These are phyloP conservation scores for Colletotrichum sp. DNA, from an alignment of 2,329 filamentous ascomycete genomes.

Conservation along the genomic window DNA sequence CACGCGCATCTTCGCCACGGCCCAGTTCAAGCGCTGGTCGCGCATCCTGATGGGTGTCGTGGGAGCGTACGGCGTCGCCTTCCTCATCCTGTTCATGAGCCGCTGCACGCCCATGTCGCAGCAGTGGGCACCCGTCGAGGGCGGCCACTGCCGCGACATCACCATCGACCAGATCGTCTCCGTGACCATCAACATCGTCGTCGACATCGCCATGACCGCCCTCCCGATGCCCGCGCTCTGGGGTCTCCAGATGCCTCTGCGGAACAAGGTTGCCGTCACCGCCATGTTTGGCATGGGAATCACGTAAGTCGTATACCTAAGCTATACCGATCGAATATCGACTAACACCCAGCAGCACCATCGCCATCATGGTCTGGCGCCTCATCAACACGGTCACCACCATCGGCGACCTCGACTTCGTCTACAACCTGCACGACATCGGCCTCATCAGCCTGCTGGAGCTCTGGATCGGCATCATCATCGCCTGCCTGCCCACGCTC, in stretches of 20 bases:
- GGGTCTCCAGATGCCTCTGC: constrained; percentile 43
- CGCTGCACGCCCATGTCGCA: constrained; percentile 34
- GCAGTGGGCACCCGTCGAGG: constrained; percentile 33
- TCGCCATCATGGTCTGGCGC: constrained; percentile 43
- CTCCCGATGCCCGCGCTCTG: constrained; percentile 47
- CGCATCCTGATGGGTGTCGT: constrained; percentile 28
- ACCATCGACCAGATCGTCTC: constrained; percentile 26
- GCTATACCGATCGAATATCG: neutral
- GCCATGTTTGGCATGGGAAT: constrained; percentile 36
- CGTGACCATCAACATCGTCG: constrained; percentile 27
- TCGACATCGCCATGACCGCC: constrained; percentile 40
- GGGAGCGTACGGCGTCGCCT: constrained; percentile 28
- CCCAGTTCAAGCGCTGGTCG: constrained; percentile 28
- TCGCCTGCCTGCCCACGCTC: constrained; percentile 46
- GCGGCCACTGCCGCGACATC: constrained; percentile 42
- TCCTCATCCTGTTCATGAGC: constrained; percentile 34
- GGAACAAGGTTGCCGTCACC: constrained; percentile 37
- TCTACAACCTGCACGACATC: constrained; percentile 31
- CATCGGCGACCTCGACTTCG: constrained; percentile 24
- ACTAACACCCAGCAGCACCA: constrained; percentile 28
- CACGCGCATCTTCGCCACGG: constrained; percentile 32
- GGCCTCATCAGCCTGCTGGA: constrained; percentile 42
- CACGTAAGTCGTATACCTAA: constrained; percentile 26
- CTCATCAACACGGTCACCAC: constrained; percentile 31
- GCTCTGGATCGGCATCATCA: constrained; percentile 42